Evolutionary conservation across 78 protist genomes (phyloP).

Genomic region (Isochrysis galbana): DNA sequence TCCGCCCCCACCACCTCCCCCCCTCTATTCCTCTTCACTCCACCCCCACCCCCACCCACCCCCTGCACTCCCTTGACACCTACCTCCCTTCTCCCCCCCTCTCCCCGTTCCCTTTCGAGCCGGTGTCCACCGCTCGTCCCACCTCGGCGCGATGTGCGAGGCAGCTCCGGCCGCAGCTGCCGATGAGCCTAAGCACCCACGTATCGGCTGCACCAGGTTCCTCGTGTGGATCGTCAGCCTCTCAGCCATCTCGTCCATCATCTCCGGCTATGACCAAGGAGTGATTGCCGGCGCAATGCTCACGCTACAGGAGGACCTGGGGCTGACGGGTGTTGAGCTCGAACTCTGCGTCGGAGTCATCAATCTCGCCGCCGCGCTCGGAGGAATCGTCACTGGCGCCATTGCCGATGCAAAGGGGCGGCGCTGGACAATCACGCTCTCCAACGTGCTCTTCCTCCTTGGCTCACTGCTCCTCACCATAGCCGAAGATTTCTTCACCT

Average conservation of each 20-base stretch:
- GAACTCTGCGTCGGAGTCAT: not conserved
- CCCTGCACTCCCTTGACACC: no score
- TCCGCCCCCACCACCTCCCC: no score
- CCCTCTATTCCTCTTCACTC: no score
- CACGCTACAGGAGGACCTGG: not conserved
- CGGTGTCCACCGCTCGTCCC: no score
- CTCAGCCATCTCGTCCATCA: not conserved
- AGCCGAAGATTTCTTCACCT: not conserved
- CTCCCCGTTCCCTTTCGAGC: no score
- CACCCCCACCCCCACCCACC: no score
- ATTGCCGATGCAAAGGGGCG: not conserved
- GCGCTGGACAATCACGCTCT: not conserved
- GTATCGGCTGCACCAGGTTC: no score
- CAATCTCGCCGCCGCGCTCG: not conserved
- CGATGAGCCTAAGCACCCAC: no score
- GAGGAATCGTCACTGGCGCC: not conserved
- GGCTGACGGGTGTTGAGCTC: not conserved
- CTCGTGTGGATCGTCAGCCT: no score
- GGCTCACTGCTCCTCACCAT: not conserved
- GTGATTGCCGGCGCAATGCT: not conserved
- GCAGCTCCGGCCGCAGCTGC: no score
- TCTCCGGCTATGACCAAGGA: conserved; percentile 19
- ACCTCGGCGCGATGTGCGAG: no score
- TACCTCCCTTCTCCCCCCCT: no score
- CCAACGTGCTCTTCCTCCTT: not conserved